A percentile compares a stretch with the other conserved stretches of the same genome.
Evolutionary conservation across 352 stramenopile species (phyloP).

Genomic region (Phytophthora hybrid): DNA sequence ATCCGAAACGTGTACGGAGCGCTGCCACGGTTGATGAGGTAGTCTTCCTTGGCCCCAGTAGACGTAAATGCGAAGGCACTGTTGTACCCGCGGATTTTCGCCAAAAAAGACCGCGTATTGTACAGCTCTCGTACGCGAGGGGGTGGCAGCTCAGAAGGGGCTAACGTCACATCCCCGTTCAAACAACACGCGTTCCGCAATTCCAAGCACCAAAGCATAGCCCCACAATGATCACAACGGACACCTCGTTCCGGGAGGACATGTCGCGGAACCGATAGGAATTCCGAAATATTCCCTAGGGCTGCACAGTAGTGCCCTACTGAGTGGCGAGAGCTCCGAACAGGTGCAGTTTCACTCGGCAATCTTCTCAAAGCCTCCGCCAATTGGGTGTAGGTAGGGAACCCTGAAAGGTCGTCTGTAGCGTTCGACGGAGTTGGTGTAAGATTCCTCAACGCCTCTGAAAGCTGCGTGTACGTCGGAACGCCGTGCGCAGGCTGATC

Average conservation of each 20-base stretch:
- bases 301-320: too few relatives aligned
- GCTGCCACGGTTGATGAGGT: background rate
- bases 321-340: too few relatives aligned
- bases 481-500: background rate
- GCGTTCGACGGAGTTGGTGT: background rate
- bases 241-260: background rate
- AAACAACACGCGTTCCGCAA: background rate
- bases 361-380: background rate
- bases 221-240: background rate
- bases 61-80: slow-evolving; percentile 4
- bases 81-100: background rate
- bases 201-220: background rate
- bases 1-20: slow-evolving; percentile 1
- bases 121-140: background rate
- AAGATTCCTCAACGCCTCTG: background rate
- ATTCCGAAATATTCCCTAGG: too few relatives aligned
- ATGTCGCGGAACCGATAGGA: background rate
- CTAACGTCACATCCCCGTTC: background rate
- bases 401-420: background rate
- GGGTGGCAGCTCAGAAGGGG: background rate
- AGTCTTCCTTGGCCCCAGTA: slow-evolving; percentile 1
- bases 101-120: background rate
- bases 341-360: background rate
- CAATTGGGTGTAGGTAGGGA: background rate
- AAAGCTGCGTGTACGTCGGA: background rate